A percentile compares a stretch with the other conserved stretches of the same genome.
phyloP scores from a whole-genome alignment of 768 basidiomycete genomes.

The Lentinula guzmanii region DNA sequence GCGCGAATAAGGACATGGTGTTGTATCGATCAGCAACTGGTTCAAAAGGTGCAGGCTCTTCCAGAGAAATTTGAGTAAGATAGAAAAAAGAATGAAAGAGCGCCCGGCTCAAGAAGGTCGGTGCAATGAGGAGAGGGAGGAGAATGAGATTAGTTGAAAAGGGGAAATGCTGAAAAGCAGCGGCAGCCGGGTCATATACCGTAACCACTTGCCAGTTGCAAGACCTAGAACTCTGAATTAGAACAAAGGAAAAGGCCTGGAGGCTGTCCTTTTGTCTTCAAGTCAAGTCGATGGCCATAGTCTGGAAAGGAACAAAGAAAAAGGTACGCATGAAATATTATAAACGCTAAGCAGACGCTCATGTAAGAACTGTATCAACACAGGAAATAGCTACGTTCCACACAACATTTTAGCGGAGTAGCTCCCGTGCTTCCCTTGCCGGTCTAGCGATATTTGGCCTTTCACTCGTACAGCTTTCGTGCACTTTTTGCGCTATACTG shows the following conservation, averaged over 20 bases:
- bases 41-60: background rate
- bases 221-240: background rate
- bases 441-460: slow-evolving; percentile 70
- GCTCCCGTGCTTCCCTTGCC: slow-evolving; percentile 76
- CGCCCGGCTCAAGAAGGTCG: background rate
- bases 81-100: background rate
- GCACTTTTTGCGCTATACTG: slow-evolving; percentile 66
- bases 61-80: background rate
- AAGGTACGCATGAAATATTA: no score
- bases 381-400: no score
- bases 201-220: background rate
- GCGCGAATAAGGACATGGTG: background rate
- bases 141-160: background rate
- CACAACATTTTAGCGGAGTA: slow-evolving; percentile 26
- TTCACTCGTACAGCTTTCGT: slow-evolving; percentile 64
- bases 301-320: no score
- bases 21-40: background rate
- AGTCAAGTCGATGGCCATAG: no score
- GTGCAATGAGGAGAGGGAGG: background rate
- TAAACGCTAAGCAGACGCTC: no score
- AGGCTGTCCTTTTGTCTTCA: no score
- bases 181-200: background rate
- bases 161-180: background rate
- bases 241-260: background rate
- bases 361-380: no score